Base-by-base conservation (phyloP, 768 basidiomycete genomes). In the Suillus placidus region DNA sequence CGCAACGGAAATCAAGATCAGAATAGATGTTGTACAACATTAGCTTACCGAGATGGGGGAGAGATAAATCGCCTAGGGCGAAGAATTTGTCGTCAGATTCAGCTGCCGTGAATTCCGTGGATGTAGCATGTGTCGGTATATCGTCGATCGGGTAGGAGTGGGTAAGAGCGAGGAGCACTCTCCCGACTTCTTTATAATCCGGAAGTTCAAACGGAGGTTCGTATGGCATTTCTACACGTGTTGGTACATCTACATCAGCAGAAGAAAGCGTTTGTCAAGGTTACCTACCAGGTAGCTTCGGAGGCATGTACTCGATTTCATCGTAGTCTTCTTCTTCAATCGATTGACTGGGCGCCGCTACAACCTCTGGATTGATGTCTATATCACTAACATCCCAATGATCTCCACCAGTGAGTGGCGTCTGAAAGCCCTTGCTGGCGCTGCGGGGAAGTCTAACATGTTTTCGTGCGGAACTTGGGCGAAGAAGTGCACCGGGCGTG, bases 371-470 rank as follows among this genome's bases (percentile, higher is more conserved):
- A 10, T 35, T 43, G 12, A 83, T 73, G 42, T 81, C 82, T 16
- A 77, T 78, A 55, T 92, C 90, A 69, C 86, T 88, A 40, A 91
- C 83, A 69, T 94, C 91, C 92, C 92, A 94, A 64, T 89, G 86
- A 67, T 87, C 82, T 3, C 89, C 91, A 12, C 77, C 80, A 23
- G 87, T 87, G 45, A 82, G 68, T 2, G 93, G 93, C 0, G 93
- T 94, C 71, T 89, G 82, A 68, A 90, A 89, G 18, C 65, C 78
- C 67, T 82, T 82, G 52, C 75, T 78, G 32, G 80, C 80, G 64
- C 81, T 86, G 47, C 83, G 77, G 45, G 87, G 87, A 14, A 81
- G 80, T 51, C 91, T 83, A 61, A 84, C 76, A 61, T 88, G 88
- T 72, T 86, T 89, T 55, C 92, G 82, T 32, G 84, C 81, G 6